Percentiles rank a stretch among this genome's conserved stretches.
phyloP scores from a whole-genome alignment of 2,329 filamentous ascomycete genomes.

The Hypomyces rosellus region DNA sequence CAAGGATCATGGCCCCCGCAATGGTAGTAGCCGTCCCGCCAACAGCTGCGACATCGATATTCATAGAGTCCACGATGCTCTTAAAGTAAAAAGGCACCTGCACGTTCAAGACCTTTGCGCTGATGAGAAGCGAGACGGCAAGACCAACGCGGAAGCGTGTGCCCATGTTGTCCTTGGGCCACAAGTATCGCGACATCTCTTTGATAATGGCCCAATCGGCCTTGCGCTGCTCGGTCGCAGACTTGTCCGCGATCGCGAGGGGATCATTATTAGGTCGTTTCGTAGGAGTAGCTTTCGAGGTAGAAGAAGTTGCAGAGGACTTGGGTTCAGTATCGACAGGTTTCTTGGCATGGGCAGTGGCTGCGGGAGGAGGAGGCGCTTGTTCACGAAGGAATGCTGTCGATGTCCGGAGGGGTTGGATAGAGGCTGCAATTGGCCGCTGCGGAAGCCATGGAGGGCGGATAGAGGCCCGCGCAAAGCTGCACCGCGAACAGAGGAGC shows the following conservation, averaged over 20 bases:
- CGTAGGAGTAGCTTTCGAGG: conserved; percentile 8
- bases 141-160: conserved; percentile 81
- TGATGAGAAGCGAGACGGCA: conserved; percentile 76
- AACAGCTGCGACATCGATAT: conserved; percentile 78
- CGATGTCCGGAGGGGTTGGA: conserved; percentile 28
- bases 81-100: conserved; percentile 99
- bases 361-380: conserved; percentile 13
- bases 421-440: conserved; percentile 16
- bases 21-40: conserved; percentile 88
- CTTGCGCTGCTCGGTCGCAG: conserved; percentile 82
- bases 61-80: conserved; percentile 95
- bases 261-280: conserved; percentile 23
- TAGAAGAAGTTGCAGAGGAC: not conserved
- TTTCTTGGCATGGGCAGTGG: conserved; percentile 13
- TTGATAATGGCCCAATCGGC: conserved; percentile 98
- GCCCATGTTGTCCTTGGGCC: conserved; percentile 72
- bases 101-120: conserved; percentile 92
- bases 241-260: conserved; percentile 34
- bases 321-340: conserved; percentile 4
- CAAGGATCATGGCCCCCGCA: conserved; percentile 87
- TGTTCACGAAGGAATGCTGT: conserved; percentile 23
- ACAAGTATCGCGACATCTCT: conserved; percentile 93
- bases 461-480: conserved; percentile 18
- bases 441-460: conserved; percentile 25
- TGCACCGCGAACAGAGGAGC: conserved; percentile 26